Percentiles rank a stretch among this genome's conserved stretches.
These are phyloP conservation scores for Salix purpurea DNA, from an alignment of 345 rosid genomes.

Conservation along the genomic window DNA sequence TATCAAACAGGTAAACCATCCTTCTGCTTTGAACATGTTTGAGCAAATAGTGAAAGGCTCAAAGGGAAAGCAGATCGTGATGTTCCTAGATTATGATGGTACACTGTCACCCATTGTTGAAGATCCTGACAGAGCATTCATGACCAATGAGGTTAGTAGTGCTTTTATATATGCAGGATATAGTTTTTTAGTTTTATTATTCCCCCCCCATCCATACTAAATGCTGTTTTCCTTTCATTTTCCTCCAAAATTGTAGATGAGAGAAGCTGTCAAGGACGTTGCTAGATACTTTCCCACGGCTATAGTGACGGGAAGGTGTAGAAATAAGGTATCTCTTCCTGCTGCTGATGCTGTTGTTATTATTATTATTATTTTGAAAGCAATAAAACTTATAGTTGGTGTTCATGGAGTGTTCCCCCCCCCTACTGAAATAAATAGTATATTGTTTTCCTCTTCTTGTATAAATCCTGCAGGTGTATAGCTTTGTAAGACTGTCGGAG, in stretches of 20 bases:
- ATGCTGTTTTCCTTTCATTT: neutral
- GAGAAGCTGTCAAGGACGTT: conserved; percentile 60
- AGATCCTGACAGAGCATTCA: conserved; percentile 89
- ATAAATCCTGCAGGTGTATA: conserved; percentile 50
- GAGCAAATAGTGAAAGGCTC: conserved; percentile 61
- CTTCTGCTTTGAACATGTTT: conserved; percentile 79
- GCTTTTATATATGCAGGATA: neutral
- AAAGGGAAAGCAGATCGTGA: conserved; percentile 73
- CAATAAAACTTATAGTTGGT: neutral
- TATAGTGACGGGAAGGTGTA: conserved; percentile 88
- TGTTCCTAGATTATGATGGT: conserved; percentile 94
- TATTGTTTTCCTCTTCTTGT: neutral
- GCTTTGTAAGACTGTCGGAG: conserved; percentile 74
- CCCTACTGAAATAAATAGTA: neutral
- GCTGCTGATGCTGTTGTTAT: neutral
- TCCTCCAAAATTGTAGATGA: conserved; percentile 52
- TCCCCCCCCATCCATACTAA: no score
- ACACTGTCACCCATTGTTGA: conserved; percentile 94
- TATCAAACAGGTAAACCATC: conserved; percentile 49
- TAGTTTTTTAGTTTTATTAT: neutral
- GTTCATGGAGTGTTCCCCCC: neutral
- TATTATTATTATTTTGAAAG: neutral
- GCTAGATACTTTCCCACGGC: conserved; percentile 82
- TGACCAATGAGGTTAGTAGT: conserved; percentile 66
- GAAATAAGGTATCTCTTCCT: conserved; percentile 69